These are phyloP conservation scores for Melanomma pulvis-pyrius DNA, from an alignment of 495 filamentous ascomycete genomes.

Conservation along the genomic window DNA sequence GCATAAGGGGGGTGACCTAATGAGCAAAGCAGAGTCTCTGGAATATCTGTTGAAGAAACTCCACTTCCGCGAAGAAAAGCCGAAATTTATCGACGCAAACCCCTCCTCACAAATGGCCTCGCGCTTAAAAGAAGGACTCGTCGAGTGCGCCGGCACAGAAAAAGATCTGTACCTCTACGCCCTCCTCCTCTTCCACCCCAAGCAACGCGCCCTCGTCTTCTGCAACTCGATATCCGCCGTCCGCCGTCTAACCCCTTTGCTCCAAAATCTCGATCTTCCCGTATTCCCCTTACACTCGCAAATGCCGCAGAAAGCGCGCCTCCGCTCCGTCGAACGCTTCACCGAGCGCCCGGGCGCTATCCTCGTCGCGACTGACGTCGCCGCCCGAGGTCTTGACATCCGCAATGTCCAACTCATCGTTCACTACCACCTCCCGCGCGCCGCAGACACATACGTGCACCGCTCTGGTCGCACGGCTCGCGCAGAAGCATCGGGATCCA, in stretches of 20 bases:
- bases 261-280: slow-evolving; percentile 79
- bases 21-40: slow-evolving; percentile 78
- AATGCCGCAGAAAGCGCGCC: slow-evolving; percentile 95
- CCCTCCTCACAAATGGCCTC: slow-evolving; percentile 84
- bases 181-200: slow-evolving; percentile 79
- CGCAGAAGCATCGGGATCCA: slow-evolving; percentile 72
- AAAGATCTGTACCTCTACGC: slow-evolving; percentile 97
- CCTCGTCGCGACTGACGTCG: slow-evolving; percentile 92
- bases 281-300: slow-evolving; percentile 83
- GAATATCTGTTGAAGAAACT: slow-evolving; percentile 90
- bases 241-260: slow-evolving; percentile 79
- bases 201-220: slow-evolving; percentile 80
- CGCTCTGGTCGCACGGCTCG: slow-evolving; percentile 94
- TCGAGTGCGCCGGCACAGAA: slow-evolving; percentile 89
- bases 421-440: slow-evolving; percentile 92
- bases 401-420: slow-evolving; percentile 81
- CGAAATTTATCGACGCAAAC: slow-evolving; percentile 91
- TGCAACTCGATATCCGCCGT: slow-evolving; percentile 94
- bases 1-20: slow-evolving; percentile 58
- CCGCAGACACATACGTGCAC: slow-evolving; percentile 93
- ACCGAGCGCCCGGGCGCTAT: slow-evolving; percentile 63
- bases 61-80: slow-evolving; percentile 78
- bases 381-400: slow-evolving; percentile 95
- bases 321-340: slow-evolving; percentile 90
- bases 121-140: slow-evolving; percentile 81